phyloP scores from a whole-genome alignment of 2,329 filamentous ascomycete species.

The Ramichloridium luteum region DNA sequence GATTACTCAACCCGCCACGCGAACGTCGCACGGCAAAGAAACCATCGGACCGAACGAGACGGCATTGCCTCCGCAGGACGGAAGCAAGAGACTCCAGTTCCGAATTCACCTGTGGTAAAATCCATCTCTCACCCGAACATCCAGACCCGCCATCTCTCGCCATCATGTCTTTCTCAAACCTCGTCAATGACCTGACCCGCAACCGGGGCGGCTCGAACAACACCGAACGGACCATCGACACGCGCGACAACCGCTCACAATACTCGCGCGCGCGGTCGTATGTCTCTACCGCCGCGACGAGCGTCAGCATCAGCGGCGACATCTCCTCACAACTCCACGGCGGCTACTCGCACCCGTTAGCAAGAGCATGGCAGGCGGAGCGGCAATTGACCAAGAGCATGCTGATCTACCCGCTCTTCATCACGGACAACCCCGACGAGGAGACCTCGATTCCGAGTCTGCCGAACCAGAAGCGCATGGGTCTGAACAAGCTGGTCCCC shows the following conservation, averaged over 20 bases:
- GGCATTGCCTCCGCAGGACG: too few relatives aligned
- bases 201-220: slow-evolving; percentile 31
- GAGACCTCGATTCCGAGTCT: slow-evolving; percentile 82
- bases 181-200: slow-evolving; percentile 40
- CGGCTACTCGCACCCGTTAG: slow-evolving; percentile 40
- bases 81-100: too few relatives aligned
- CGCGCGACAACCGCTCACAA: slow-evolving; percentile 33
- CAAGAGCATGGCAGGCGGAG: slow-evolving; percentile 41
- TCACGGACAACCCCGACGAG: slow-evolving; percentile 89
- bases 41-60: too few relatives aligned
- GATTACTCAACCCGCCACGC: too few relatives aligned
- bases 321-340: slow-evolving; percentile 41
- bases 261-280: slow-evolving; percentile 37
- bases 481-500: slow-evolving; percentile 71
- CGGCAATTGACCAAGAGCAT: slow-evolving; percentile 56
- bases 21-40: too few relatives aligned
- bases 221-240: slow-evolving; percentile 29
- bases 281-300: slow-evolving; percentile 40
- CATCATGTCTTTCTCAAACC: slow-evolving; percentile 40
- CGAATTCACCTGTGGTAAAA: too few relatives aligned
- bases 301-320: slow-evolving; percentile 40
- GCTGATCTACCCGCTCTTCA: slow-evolving; percentile 95
- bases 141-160: slow-evolving; percentile 28
- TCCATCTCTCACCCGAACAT: too few relatives aligned
- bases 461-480: slow-evolving; percentile 78